Conservation (phyloP, 805 yeast species). For the Clavispora asparagi region DNA sequence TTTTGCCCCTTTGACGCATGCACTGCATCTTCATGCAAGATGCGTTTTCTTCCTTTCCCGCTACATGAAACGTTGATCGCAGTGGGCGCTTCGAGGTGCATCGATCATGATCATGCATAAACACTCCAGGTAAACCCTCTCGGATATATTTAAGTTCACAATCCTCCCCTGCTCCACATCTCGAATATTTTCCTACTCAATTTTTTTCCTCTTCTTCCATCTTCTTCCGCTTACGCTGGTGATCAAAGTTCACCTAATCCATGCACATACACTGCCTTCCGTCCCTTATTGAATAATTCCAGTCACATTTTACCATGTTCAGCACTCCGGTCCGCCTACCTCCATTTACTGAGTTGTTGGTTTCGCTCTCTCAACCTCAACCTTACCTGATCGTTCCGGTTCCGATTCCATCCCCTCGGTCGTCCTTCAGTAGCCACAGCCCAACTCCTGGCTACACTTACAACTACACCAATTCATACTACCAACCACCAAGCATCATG, state of each 20-base stretch:
- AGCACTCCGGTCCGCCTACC: conserved; percentile 7
- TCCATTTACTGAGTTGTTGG: conserved; percentile 12
- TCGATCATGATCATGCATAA: background rate
- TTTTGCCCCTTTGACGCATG: background rate
- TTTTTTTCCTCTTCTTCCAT: no score
- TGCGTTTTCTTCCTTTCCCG: background rate
- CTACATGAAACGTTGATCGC: background rate
- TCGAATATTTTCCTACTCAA: no score
- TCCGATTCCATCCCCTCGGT: background rate
- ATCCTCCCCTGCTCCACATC: no score
- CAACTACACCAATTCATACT: background rate
- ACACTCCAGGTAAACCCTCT: background rate
- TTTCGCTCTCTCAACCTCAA: conserved; percentile 2
- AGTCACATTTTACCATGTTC: background rate
- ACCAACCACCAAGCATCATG: background rate
- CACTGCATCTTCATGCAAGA: background rate
- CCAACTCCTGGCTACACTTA: no score
- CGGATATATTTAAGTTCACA: background rate
- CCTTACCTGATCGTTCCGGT: background rate
- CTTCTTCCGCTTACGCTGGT: no score
- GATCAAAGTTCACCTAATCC: background rate
- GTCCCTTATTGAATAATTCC: background rate
- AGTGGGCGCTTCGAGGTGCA: background rate
- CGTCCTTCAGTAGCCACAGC: background rate
- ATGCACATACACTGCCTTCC: background rate